phyloP scores from a whole-genome alignment of 805 yeast genomes.

The Priceomyces medius region DNA sequence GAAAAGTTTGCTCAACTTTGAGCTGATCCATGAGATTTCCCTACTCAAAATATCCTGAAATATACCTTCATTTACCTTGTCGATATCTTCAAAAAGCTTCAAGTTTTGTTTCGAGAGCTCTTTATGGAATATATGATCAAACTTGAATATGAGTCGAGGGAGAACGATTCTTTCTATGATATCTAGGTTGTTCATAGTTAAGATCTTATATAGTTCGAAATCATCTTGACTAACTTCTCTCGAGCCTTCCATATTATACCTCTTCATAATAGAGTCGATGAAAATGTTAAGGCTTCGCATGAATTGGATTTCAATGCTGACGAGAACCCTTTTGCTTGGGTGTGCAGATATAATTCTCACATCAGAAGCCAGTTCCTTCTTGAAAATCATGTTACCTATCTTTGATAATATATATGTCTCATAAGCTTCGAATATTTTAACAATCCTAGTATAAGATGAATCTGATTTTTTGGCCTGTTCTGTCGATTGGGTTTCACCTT shows the following conservation, averaged over 20 bases:
- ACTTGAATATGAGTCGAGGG: slow-evolving; percentile 31
- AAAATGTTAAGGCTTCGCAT: slow-evolving; percentile 43
- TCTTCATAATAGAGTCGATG: slow-evolving; percentile 42
- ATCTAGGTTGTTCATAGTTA: slow-evolving; percentile 46
- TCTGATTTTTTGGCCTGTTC: slow-evolving; percentile 12
- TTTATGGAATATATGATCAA: slow-evolving; percentile 36
- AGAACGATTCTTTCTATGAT: slow-evolving; percentile 29
- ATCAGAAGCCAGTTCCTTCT: slow-evolving; percentile 14
- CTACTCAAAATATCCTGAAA: slow-evolving; percentile 39
- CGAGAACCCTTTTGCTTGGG: slow-evolving; percentile 40
- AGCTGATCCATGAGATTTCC: slow-evolving; percentile 35
- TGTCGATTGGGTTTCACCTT: slow-evolving; percentile 10
- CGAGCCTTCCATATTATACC: slow-evolving; percentile 29
- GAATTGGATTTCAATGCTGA: slow-evolving; percentile 44
- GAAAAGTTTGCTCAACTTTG: slow-evolving; percentile 25
- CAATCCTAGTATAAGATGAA: slow-evolving; percentile 32
- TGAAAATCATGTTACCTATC: slow-evolving; percentile 26
- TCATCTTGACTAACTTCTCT: slow-evolving; percentile 16
- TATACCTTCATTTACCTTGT: slow-evolving; percentile 38
- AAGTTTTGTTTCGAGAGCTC: slow-evolving; percentile 36
- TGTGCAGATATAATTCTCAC: slow-evolving; percentile 34
- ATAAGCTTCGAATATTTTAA: slow-evolving; percentile 36
- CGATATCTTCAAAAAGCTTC: slow-evolving; percentile 41
- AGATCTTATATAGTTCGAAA: slow-evolving; percentile 33
- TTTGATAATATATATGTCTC: slow-evolving; percentile 33